These are phyloP conservation scores for Bacterosira constricta DNA, from an alignment of 108 stramenopile species.

Conservation along the genomic window DNA sequence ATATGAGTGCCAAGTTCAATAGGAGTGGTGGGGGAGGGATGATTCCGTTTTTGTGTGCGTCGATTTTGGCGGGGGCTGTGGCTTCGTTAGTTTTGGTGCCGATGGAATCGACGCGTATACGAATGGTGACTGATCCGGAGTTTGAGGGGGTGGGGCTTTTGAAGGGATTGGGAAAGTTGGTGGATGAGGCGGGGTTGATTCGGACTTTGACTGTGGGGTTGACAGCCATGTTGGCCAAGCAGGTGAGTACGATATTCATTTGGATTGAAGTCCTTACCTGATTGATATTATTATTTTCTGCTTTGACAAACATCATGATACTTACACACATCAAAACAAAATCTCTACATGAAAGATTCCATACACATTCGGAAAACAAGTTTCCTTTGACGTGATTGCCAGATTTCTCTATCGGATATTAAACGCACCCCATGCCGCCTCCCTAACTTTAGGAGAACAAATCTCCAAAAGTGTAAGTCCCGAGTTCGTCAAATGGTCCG, in stretches of 20 bases:
- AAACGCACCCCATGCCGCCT: slow-evolving; percentile 10
- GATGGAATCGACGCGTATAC: slow-evolving; percentile 90
- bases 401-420: slow-evolving; percentile 60
- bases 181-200: slow-evolving; percentile 73
- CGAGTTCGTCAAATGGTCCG: slow-evolving; percentile 62
- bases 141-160: slow-evolving; percentile 68
- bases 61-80: slow-evolving; percentile 85
- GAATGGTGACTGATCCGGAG: slow-evolving; percentile 85
- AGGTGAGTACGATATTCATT: slow-evolving; percentile 40
- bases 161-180: slow-evolving; percentile 60
- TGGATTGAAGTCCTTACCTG: not conserved
- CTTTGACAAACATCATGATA: not conserved
- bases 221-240: slow-evolving; percentile 92
- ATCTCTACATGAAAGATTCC: slow-evolving; percentile 76
- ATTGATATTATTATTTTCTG: not conserved
- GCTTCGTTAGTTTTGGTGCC: slow-evolving; percentile 89
- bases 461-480: slow-evolving; percentile 27
- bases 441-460: slow-evolving; percentile 10
- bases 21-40: slow-evolving; percentile 29
- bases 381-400: slow-evolving; percentile 85
- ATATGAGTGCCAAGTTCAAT: slow-evolving; percentile 33
- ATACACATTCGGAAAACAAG: slow-evolving; percentile 95
- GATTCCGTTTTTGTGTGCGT: slow-evolving; percentile 73
- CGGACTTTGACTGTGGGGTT: slow-evolving; percentile 71
- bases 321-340: not conserved